A percentile compares a stretch with the other conserved stretches of the same genome.
phyloP scores from a whole-genome alignment of 2,329 filamentous ascomycete genomes.

The Botrytis sinoallii region DNA sequence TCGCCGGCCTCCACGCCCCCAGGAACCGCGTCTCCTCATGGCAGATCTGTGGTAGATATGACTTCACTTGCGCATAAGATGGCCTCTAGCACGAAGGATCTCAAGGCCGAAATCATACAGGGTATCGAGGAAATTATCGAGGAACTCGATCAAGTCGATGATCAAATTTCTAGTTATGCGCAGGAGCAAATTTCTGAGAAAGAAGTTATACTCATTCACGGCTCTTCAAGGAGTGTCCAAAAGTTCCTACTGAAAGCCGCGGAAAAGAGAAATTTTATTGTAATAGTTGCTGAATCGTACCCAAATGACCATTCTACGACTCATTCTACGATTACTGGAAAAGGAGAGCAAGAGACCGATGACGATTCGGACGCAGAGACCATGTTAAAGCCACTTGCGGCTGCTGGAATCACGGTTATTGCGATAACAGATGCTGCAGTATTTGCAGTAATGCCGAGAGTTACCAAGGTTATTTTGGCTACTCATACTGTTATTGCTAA shows the following conservation, averaged over 20 bases:
- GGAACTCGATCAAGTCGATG: conserved; percentile 87
- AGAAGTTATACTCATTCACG: conserved; percentile 87
- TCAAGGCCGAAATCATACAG: conserved; percentile 87
- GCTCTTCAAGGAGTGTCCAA: conserved; percentile 81
- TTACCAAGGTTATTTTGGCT: conserved; percentile 91
- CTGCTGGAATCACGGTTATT: conserved; percentile 77
- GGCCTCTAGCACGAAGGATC: conserved; percentile 51
- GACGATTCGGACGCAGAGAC: conserved; percentile 43
- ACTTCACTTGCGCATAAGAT: conserved; percentile 34
- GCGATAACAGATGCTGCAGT: conserved; percentile 80
- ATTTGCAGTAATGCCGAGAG: conserved; percentile 90
- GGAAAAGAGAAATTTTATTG: conserved; percentile 84
- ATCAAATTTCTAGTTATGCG: conserved; percentile 84
- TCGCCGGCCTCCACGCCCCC: conserved; percentile 55
- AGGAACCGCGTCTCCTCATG: conserved; percentile 48
- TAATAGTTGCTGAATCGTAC: conserved; percentile 75
- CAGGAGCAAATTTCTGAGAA: conserved; percentile 91
- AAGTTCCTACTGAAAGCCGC: conserved; percentile 86
- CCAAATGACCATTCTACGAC: conserved; percentile 66
- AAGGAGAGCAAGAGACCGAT: conserved; percentile 43
- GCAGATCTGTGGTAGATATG: conserved; percentile 33
- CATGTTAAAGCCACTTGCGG: conserved; percentile 74
- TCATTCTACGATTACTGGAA: conserved; percentile 60
- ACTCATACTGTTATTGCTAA: conserved; percentile 86
- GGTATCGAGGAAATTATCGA: conserved; percentile 96